phyloP scores from a whole-genome alignment of 2,329 filamentous ascomycete genomes.

The Paecilomyces niveus region DNA sequence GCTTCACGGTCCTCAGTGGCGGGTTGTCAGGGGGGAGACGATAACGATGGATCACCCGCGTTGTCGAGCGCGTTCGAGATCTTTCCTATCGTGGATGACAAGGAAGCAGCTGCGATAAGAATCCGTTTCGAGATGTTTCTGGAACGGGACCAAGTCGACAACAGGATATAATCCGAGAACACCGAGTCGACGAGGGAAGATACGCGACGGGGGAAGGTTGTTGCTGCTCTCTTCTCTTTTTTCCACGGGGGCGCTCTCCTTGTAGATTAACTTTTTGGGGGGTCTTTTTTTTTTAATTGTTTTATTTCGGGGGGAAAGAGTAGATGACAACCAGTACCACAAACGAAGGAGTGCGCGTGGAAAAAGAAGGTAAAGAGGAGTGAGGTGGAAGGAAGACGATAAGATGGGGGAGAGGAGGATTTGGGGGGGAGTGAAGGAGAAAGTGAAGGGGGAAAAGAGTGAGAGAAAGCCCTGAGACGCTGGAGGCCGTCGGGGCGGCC shows the following conservation, averaged over 20 bases:
- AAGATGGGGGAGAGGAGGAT: slow-evolving; percentile 9
- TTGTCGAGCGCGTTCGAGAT: not conserved
- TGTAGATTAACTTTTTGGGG: not conserved
- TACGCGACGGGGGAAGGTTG: not conserved
- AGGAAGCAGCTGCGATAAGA: not conserved
- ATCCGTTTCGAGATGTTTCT: not conserved
- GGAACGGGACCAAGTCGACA: not conserved
- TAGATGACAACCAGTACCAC: slow-evolving; percentile 14
- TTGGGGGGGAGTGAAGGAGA: slow-evolving; percentile 12
- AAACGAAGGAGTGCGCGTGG: slow-evolving; percentile 23
- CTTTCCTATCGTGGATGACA: not conserved
- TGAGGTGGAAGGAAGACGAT: slow-evolving; percentile 20
- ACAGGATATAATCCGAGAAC: not conserved
- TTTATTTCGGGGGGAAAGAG: slow-evolving; percentile 12
- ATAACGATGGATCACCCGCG: not conserved
- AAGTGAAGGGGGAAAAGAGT: slow-evolving; percentile 12
- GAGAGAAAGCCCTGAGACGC: slow-evolving; percentile 11
- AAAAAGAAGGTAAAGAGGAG: slow-evolving; percentile 16
- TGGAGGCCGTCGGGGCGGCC: not conserved
- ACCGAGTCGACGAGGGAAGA: not conserved
- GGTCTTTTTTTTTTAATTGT: slow-evolving; percentile 12
- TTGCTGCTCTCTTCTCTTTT: not conserved
- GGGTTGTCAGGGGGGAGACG: slow-evolving; percentile 3
- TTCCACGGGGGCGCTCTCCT: not conserved
- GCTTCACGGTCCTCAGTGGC: not conserved